A percentile compares a stretch with the other conserved stretches of the same genome.
These are phyloP conservation scores for Corylus americana DNA, from an alignment of 306 rosid species.

Conservation along the genomic window DNA sequence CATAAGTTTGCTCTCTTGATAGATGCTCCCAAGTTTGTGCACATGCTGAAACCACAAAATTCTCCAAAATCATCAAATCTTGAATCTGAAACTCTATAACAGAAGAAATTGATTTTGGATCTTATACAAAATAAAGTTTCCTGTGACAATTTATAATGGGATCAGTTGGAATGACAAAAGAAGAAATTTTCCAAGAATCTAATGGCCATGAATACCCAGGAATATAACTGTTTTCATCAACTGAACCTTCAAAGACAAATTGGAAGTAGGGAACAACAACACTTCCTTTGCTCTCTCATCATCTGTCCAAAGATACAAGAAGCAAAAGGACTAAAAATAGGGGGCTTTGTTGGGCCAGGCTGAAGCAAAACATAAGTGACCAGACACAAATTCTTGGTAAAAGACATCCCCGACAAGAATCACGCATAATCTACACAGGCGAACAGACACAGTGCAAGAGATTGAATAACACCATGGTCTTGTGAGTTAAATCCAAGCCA, in stretches of 20 bases:
- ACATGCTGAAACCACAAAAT: conserved; percentile 2
- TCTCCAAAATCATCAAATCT: background rate
- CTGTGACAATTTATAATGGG: background rate
- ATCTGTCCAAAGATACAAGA: background rate
- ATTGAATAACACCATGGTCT: background rate
- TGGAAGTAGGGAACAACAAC: background rate
- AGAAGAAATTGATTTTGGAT: background rate
- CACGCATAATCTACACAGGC: background rate
- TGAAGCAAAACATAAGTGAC: background rate
- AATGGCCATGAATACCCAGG: background rate
- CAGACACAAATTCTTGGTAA: background rate
- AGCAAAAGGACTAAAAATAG: background rate
- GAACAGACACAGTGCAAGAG: background rate
- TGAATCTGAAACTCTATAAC: background rate
- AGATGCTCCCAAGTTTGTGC: background rate
- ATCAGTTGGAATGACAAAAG: background rate
- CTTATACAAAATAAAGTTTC: background rate
- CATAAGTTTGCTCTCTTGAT: background rate
- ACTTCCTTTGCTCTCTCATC: background rate
- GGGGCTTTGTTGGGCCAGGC: background rate
- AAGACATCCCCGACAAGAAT: background rate
- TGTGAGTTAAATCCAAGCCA: background rate
- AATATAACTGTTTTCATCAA: conserved; percentile 1
- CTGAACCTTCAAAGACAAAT: background rate
- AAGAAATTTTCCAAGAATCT: background rate